A percentile compares a stretch with the other conserved stretches of the same genome.
Conservation (phyloP, 768 basidiomycete species). For the Wakefieldia striispora region DNA sequence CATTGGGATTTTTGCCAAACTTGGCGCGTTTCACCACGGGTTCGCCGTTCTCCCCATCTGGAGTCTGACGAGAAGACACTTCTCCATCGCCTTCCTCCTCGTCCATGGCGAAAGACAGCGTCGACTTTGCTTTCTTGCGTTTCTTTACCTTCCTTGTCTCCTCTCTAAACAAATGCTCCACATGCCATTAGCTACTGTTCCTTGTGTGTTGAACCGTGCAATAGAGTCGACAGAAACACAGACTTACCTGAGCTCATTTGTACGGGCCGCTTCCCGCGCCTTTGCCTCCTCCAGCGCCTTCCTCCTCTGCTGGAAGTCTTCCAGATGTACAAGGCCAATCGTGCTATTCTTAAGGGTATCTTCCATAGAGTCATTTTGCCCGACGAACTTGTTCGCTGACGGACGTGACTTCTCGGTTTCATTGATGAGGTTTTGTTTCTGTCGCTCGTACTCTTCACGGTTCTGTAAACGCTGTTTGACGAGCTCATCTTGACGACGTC, state of each 20-base stretch:
- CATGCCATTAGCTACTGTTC: constrained; percentile 62
- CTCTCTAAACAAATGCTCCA: constrained; percentile 87
- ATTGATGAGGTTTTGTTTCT: constrained; percentile 75
- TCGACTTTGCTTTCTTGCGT: constrained; percentile 88
- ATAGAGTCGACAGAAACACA: constrained; percentile 8
- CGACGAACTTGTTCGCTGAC: constrained; percentile 84
- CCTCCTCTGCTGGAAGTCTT: constrained; percentile 88
- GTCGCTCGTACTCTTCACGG: constrained; percentile 79
- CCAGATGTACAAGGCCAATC: constrained; percentile 85
- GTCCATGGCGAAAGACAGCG: constrained; percentile 87
- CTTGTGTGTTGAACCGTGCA: constrained; percentile 6
- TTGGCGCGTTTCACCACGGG: constrained; percentile 68
- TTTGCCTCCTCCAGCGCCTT: constrained; percentile 91
- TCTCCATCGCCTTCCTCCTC: constrained; percentile 61
- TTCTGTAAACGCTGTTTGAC: constrained; percentile 77
- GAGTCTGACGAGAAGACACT: constrained; percentile 37
- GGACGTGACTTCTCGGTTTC: constrained; percentile 94
- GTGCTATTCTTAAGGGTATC: constrained; percentile 89
- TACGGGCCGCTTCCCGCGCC: constrained; percentile 82
- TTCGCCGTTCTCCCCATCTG: constrained; percentile 39
- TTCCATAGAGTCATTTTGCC: constrained; percentile 93
- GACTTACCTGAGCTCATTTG: constrained; percentile 85
- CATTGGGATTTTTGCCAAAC: constrained; percentile 91
- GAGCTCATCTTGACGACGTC: constrained; percentile 83
- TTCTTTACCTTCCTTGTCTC: constrained; percentile 87